These are phyloP conservation scores for Ustanciosporium gigantosporum DNA, from an alignment of 1,284 basidiomycete species.

Conservation along the genomic window DNA sequence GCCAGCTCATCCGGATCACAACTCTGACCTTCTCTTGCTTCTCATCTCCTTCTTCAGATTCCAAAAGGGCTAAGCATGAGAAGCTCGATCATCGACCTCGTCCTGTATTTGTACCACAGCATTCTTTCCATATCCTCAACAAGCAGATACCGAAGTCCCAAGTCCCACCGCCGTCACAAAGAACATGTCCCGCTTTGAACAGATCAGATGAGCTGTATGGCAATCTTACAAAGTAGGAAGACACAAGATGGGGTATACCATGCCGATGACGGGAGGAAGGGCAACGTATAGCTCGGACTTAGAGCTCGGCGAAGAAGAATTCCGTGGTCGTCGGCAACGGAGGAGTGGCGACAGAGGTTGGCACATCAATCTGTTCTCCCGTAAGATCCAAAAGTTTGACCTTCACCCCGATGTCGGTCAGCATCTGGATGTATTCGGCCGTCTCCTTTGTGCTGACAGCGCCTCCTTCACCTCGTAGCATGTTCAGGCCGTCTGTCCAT, in stretches of 20 bases:
- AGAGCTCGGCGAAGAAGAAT: slow-evolving; percentile 56
- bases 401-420: slow-evolving; percentile 92
- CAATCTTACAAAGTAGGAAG: too few species aligned
- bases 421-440: slow-evolving; percentile 55
- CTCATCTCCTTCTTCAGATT: slow-evolving; percentile 9
- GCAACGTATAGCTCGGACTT: not conserved
- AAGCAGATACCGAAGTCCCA: too few species aligned
- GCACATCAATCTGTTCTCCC: slow-evolving; percentile 50
- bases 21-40: too few species aligned
- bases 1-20: too few species aligned
- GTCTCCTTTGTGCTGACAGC: slow-evolving; percentile 53
- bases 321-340: slow-evolving; percentile 47
- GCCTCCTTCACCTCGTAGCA: slow-evolving; percentile 63
- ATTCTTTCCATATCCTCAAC: too few species aligned
- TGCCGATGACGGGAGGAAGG: too few species aligned
- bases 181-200: too few species aligned
- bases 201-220: too few species aligned
- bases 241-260: too few species aligned
- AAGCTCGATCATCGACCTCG: too few species aligned
- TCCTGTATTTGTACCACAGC: too few species aligned
- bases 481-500: slow-evolving; percentile 93
- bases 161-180: too few species aligned
- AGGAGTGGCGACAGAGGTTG: slow-evolving; percentile 29
- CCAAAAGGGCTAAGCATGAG: slow-evolving; percentile 8
- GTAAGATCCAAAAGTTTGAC: slow-evolving; percentile 75